A percentile compares a stretch with the other conserved stretches of the same genome.
phyloP scores from a whole-genome alignment of 1,284 basidiomycete genomes.

The Rhodotorula sp. region DNA sequence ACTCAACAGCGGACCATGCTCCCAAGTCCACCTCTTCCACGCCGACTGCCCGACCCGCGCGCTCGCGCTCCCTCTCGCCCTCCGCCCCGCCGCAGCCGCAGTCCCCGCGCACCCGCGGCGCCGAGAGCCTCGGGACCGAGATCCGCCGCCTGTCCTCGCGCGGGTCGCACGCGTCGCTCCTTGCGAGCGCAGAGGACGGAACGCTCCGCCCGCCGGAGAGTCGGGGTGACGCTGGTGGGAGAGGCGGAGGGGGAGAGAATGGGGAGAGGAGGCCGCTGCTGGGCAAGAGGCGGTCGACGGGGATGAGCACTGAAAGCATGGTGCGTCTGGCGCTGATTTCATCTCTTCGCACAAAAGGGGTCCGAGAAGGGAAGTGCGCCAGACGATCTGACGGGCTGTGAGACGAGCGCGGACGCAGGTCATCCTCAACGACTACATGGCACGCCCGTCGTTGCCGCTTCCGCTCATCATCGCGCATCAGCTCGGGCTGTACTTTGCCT shows the following conservation, averaged over 20 bases:
- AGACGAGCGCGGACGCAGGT: conserved; percentile 13
- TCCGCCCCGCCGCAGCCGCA: too few relatives aligned
- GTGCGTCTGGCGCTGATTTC: not conserved
- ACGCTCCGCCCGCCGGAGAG: not conserved
- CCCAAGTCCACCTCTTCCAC: too few relatives aligned
- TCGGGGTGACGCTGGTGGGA: not conserved
- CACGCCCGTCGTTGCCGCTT: conserved; percentile 43
- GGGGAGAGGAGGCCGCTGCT: conserved; percentile 37
- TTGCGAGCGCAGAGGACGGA: not conserved
- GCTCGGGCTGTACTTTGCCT: conserved; percentile 44
- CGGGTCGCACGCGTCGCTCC: not conserved
- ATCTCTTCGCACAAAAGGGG: too few relatives aligned
- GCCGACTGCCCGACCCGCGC: too few relatives aligned
- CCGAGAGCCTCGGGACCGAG: not conserved
- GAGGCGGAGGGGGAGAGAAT: not conserved
- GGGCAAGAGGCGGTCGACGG: not conserved
- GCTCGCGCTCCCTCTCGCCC: too few relatives aligned
- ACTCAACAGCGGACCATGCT: not conserved
- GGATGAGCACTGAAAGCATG: not conserved
- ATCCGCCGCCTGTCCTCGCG: not conserved
- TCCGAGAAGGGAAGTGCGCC: too few relatives aligned
- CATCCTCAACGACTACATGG: conserved; percentile 41
- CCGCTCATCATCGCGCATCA: conserved; percentile 47
- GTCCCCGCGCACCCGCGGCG: too few relatives aligned
- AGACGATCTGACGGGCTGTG: too few relatives aligned